phyloP scores from a whole-genome alignment of 2,329 filamentous ascomycete species.

The Verticillium alfalfae region DNA sequence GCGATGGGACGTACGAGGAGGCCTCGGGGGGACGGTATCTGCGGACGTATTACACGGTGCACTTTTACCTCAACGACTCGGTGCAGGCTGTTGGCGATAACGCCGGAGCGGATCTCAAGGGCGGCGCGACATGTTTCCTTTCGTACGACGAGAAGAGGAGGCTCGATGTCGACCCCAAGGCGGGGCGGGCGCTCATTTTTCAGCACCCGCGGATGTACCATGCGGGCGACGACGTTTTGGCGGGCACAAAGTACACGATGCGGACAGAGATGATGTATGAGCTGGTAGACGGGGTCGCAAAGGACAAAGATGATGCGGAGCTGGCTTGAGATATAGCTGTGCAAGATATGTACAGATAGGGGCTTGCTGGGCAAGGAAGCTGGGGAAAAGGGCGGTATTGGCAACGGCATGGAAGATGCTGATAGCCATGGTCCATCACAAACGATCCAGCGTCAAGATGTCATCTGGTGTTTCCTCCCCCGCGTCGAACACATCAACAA shows the following conservation, averaged over 20 bases:
- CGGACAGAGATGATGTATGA: slow-evolving; percentile 48
- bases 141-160: slow-evolving; percentile 33
- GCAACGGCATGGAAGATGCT: too few species aligned
- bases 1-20: slow-evolving; percentile 59
- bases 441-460: background rate
- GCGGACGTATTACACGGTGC: slow-evolving; percentile 47
- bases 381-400: too few species aligned
- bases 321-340: background rate
- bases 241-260: slow-evolving; percentile 51
- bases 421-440: too few species aligned
- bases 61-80: slow-evolving; percentile 50
- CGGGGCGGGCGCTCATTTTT: slow-evolving; percentile 55
- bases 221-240: slow-evolving; percentile 45
- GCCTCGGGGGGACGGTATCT: slow-evolving; percentile 29
- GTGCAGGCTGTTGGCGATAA: slow-evolving; percentile 28
- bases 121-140: slow-evolving; percentile 52
- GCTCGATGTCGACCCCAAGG: slow-evolving; percentile 49
- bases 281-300: background rate
- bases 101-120: slow-evolving; percentile 29
- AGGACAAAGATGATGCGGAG: background rate
- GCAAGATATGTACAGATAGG: background rate
- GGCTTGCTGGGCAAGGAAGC: too few species aligned
- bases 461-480: background rate
- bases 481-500: background rate
- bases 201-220: slow-evolving; percentile 48